Conservation (phyloP, 2,329 filamentous ascomycete genomes). For the Colletotrichum limetticola region DNA sequence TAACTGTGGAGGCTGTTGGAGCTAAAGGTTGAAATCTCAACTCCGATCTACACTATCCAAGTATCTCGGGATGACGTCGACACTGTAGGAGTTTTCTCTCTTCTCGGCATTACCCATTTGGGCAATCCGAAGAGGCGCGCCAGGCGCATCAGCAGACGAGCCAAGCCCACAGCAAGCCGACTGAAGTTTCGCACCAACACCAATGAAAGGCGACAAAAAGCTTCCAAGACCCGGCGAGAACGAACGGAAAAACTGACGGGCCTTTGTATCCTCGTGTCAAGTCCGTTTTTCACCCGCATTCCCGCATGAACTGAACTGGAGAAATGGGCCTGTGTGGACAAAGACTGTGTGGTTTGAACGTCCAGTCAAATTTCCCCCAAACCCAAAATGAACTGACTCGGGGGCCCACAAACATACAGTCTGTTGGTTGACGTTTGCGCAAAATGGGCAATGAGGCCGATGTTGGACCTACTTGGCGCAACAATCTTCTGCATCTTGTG, state of each 20-base stretch:
- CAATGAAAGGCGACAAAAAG: background rate
- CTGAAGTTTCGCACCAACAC: background rate
- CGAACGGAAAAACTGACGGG: conserved; percentile 7
- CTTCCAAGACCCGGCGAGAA: background rate
- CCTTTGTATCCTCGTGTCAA: background rate
- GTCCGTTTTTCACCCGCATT: background rate
- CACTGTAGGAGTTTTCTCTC: background rate
- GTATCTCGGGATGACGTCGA: conserved; percentile 20
- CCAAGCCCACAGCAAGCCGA: conserved; percentile 12
- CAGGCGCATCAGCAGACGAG: background rate
- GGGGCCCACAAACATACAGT: background rate
- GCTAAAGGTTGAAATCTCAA: conserved; percentile 6
- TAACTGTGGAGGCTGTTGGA: conserved; percentile 13
- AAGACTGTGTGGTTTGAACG: background rate
- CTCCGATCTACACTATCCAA: conserved; percentile 6
- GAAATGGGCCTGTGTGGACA: background rate
- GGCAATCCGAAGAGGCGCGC: conserved; percentile 23
- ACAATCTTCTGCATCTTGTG: conserved; percentile 2
- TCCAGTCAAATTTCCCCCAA: conserved; percentile 2
- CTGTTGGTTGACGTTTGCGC: conserved; percentile 11
- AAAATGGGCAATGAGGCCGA: conserved; percentile 23
- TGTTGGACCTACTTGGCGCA: conserved; percentile 16
- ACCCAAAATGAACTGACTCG: conserved; percentile 17
- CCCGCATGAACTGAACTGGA: conserved; percentile 15
- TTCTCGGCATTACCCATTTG: conserved; percentile 2